Evolutionary conservation across 1,284 basidiomycete genomes (phyloP), one percentile per base, ranked within the genome.

Genomic region (Moesziomyces sp.): DNA sequence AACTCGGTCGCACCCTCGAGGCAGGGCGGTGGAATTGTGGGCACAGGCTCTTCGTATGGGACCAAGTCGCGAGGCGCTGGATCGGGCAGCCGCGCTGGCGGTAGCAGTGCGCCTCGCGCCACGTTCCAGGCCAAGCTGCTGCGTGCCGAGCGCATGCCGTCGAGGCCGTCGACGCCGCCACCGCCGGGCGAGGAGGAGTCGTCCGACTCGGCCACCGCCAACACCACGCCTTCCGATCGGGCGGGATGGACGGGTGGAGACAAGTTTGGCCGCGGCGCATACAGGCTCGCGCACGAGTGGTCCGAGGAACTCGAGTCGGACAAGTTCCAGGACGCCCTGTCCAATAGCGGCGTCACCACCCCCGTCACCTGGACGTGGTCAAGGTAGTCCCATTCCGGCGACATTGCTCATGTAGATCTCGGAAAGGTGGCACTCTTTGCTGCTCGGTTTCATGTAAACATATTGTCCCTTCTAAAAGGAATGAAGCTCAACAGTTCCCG

Each of bases 311-410:
- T 62, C 45, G 64, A 73, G 13, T 63, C 56, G 38, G 70, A 73
- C 24, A 73, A 67, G 57, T 67, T 63, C 38, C 64, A 67, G 40
- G 70, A 73, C n/a, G 70, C 70, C 1, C 46, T 73, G 14, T 67
- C 64, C 40, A 67, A 67, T 23, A 73, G 70, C 44, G 71, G 65
- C 14, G 67, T 74, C 46, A 64, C 72, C 9, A 63, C 72, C 2
- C 72, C 72, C 4, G 72, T 69, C 42, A 65, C 67, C 34, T 74
- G 72, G 72, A 70, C 66, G 10, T 74, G 72, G 72, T 62, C 72
- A 16, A 65, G 72, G 44, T 66, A 64, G 48, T 34, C 23, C n/a
- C 21, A 21, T 21, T 21, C 21, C 2, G 21, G 21, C 21, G 21
- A 24, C 21, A 24, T 14, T 16, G 19, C 21, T 46, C n/a, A 23